Base-by-base conservation (phyloP, 257 asterid species). In the Leptodermis oblonga region DNA sequence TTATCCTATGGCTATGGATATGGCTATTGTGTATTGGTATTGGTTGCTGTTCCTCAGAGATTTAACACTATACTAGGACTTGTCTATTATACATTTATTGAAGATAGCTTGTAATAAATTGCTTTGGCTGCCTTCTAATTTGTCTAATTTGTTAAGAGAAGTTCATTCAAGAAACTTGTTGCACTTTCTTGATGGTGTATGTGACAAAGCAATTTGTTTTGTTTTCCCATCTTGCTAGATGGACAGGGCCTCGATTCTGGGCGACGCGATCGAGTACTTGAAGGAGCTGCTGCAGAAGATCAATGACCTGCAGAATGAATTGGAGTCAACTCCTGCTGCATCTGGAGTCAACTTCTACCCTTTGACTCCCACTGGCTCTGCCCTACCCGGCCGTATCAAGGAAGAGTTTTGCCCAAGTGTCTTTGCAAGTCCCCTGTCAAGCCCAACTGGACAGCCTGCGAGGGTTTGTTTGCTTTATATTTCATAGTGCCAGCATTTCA, bases 231-330 rank as follows among this genome's bases (percentile, higher is more conserved):
- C 65, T 73, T 63, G 28, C 52, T 62, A 90, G 97, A 90, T 90
- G 97, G 97, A 90, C 81, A 84, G 96, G 80, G 97, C 96, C 76
- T 88, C 97, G 20, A 88, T 90, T 70, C 82, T 90, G 34, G 97
- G 97, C 68, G 97, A 90, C 70, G 97, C 97, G 33, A 88, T 90
- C 41, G 97, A 90, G 76, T 90, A 90, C 81, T 74, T 90, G 67
- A 90, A 88, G 82, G 96, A 88, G 74, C 90, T 88, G 42, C 73
- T 90, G 82, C 96, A 88, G 82, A 85, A 90, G 67, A 90, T 90
- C 64, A 90, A 86, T 67, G 95, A 90, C 76, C 89, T 90, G 56
- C 92, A 90, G 75, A 87, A 82, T 73, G 97, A 90, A 82, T 83
- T 90, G 62, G 97, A 90, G 84, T 79, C 90, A 22, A 78, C 85